A percentile compares a stretch with the other conserved stretches of the same genome.
These are phyloP conservation scores for Cutaneotrichosporon daszewskae DNA, from an alignment of 1,284 basidiomycete genomes.

Conservation along the genomic window DNA sequence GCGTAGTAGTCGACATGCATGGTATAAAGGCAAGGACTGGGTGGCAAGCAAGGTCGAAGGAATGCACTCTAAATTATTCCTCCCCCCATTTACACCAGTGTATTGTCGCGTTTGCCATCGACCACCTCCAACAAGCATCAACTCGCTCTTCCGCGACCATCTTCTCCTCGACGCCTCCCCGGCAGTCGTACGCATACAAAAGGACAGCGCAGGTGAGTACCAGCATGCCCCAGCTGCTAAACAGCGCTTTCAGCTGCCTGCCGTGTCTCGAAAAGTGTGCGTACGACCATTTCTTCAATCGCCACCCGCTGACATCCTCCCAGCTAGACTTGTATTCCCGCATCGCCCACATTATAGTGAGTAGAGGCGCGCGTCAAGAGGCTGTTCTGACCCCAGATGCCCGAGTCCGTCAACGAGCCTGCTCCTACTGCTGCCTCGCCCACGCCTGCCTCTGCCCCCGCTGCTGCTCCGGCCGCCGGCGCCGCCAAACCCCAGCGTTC, in stretches of 20 bases:
- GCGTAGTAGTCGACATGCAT: constrained; percentile 43
- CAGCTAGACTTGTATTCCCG: background rate
- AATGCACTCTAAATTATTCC: background rate
- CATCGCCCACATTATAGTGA: background rate
- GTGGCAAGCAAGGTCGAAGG: too few relatives aligned
- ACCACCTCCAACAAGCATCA: too few relatives aligned
- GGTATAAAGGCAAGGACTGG: too few relatives aligned
- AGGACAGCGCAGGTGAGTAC: too few relatives aligned
- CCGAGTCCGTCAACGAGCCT: constrained; percentile 2
- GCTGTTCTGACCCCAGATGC: constrained; percentile 11
- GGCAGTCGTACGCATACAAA: too few relatives aligned
- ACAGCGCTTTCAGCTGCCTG: too few relatives aligned
- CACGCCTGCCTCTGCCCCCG: background rate
- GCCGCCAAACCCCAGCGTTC: constrained; percentile 1
- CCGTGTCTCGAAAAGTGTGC: too few relatives aligned
- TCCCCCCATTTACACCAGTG: constrained; percentile 3
- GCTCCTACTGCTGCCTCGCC: constrained; percentile 4
- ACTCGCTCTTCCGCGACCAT: too few relatives aligned
- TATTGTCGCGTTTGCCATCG: too few relatives aligned
- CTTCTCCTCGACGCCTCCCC: too few relatives aligned
- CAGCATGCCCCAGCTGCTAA: too few relatives aligned
- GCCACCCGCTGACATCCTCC: constrained; percentile 1
- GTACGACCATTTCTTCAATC: too few relatives aligned
- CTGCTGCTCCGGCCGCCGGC: background rate
- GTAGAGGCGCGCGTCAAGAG: background rate